A percentile compares a stretch with the other conserved stretches of the same genome.
These are phyloP conservation scores for Pseudogymnoascus sp. DNA, from an alignment of 2,329 filamentous ascomycete genomes.

Conservation along the genomic window DNA sequence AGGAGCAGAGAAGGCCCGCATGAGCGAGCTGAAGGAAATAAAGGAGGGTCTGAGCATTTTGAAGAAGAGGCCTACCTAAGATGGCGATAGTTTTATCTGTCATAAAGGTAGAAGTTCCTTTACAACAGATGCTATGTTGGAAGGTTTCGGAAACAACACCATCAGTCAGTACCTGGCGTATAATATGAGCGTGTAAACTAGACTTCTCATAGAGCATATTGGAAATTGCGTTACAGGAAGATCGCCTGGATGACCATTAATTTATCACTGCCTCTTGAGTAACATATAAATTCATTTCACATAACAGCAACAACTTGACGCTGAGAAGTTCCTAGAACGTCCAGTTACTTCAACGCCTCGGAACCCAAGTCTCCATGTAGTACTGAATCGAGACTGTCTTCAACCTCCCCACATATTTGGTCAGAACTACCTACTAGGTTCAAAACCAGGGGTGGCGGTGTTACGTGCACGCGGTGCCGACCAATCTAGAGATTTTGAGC, in stretches of 20 bases:
- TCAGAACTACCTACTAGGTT: neutral
- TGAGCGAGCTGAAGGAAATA: conserved; percentile 13
- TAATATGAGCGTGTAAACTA: neutral
- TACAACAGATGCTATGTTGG: neutral
- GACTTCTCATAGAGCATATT: neutral
- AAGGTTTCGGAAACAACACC: neutral
- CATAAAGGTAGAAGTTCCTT: neutral
- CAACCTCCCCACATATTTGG: neutral
- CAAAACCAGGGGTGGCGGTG: neutral
- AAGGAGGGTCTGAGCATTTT: conserved; percentile 9
- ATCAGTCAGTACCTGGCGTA: neutral
- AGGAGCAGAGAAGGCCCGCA: conserved; percentile 15
- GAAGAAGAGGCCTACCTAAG: neutral
- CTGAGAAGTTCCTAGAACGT: neutral
- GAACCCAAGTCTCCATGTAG: neutral
- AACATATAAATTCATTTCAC: neutral
- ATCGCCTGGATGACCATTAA: neutral
- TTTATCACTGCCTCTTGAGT: neutral
- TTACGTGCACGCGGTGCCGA: neutral
- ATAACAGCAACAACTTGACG: neutral
- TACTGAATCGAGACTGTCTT: neutral
- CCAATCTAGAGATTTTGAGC: neutral
- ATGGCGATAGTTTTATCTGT: neutral
- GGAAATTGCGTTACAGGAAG: neutral
- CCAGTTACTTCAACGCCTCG: neutral